Conservation (phyloP, 2,329 filamentous ascomycete species). For the Teratosphaeriaceae sp. region DNA sequence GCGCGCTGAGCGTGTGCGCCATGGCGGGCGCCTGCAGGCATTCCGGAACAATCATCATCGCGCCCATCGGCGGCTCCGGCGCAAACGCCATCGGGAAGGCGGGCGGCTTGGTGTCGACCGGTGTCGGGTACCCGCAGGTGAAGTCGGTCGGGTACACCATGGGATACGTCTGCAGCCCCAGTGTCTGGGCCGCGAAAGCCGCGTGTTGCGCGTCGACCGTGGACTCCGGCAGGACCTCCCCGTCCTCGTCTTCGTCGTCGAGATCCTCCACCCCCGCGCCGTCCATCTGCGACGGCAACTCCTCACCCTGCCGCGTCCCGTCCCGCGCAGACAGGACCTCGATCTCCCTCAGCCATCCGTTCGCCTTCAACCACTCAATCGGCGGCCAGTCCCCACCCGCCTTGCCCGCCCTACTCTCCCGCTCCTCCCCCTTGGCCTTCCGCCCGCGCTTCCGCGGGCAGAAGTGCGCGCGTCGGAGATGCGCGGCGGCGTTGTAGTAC, state of each 20-base stretch:
- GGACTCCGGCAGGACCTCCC: conserved; percentile 5
- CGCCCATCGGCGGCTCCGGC: too few species aligned
- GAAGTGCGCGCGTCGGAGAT: conserved; percentile 84
- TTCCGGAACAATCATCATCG: too few species aligned
- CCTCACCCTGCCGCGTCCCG: not conserved
- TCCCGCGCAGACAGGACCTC: conserved; percentile 30
- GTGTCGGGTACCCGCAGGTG: conserved; percentile 16
- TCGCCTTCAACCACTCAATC: conserved; percentile 53
- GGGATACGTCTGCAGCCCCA: conserved; percentile 9
- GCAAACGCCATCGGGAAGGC: too few species aligned
- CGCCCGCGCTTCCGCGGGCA: conserved; percentile 57
- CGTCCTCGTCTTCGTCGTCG: not conserved
- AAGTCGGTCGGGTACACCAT: conserved; percentile 7
- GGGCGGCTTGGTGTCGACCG: conserved; percentile 9
- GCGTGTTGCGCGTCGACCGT: conserved; percentile 8
- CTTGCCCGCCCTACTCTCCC: conserved; percentile 49
- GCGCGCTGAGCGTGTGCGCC: conserved; percentile 9
- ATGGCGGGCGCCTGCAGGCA: conserved; percentile 5
- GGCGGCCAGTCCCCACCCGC: conserved; percentile 55
- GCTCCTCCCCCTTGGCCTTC: conserved; percentile 51
- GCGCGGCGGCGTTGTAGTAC: conserved; percentile 92
- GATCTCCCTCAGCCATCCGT: conserved; percentile 52
- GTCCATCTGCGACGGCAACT: conserved; percentile 2
- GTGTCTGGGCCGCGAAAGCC: conserved; percentile 7
- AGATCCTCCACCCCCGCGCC: not conserved